A percentile compares a stretch with the other conserved stretches of the same genome.
phyloP scores from a whole-genome alignment of 257 asterid species.

The Agastache rugosa region DNA sequence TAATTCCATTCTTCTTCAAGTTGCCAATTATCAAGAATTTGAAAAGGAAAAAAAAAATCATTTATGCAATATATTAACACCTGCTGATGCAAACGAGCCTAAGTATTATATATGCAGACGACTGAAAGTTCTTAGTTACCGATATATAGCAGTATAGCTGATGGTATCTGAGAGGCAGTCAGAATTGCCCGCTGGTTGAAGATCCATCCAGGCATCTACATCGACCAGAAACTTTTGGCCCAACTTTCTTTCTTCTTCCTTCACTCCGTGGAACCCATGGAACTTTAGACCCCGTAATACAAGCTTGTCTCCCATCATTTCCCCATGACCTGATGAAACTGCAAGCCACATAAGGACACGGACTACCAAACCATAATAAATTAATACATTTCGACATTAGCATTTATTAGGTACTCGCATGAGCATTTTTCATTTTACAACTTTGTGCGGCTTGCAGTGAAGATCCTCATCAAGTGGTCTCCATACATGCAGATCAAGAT shows the following conservation, averaged over 20 bases:
- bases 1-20: background rate
- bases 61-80: too few relatives aligned
- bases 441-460: background rate
- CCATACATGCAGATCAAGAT: background rate
- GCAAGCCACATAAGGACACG: background rate
- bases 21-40: background rate
- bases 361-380: background rate
- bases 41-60: background rate
- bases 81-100: background rate
- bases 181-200: conserved; percentile 73
- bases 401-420: background rate
- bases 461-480: background rate
- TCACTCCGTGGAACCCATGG: conserved; percentile 95
- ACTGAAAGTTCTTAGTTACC: conserved; percentile 44
- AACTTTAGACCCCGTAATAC: conserved; percentile 84
- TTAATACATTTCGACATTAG: background rate
- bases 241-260: conserved; percentile 76
- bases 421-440: background rate
- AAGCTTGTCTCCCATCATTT: conserved; percentile 76
- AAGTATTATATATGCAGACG: background rate
- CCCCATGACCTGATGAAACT: conserved; percentile 39
- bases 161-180: conserved; percentile 72
- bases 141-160: conserved; percentile 82
- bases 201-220: conserved; percentile 95
- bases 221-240: conserved; percentile 92